phyloP scores from a whole-genome alignment of 1,139 yeast genomes.

The Hanseniaspora gamundiae region DNA sequence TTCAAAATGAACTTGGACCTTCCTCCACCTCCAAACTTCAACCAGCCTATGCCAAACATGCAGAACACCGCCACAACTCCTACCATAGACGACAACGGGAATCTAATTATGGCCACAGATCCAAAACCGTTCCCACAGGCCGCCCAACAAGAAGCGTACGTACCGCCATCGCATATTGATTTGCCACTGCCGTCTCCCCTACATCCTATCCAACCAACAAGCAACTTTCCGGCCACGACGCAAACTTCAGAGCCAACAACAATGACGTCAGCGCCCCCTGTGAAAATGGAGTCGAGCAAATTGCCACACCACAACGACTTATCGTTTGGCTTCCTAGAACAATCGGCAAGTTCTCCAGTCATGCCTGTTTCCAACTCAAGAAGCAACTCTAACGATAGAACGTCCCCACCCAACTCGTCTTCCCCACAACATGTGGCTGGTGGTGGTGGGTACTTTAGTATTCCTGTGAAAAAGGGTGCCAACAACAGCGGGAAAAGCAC shows the following conservation, averaged over 20 bases:
- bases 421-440: slow-evolving; percentile 12
- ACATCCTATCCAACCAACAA: neutral
- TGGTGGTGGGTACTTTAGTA: slow-evolving; percentile 25
- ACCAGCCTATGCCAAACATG: neutral
- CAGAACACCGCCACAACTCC: slow-evolving; percentile 15
- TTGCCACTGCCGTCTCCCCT: neutral
- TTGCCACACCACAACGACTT: too few relatives aligned
- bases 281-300: neutral
- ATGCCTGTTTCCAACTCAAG: neutral
- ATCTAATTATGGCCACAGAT: slow-evolving; percentile 22
- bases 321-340: too few relatives aligned
- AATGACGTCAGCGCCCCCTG: neutral
- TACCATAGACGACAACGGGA: slow-evolving; percentile 27
- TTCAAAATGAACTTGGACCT: slow-evolving; percentile 2
- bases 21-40: neutral
- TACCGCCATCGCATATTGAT: neutral
- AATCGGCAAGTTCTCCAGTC: neutral
- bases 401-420: slow-evolving; percentile 18
- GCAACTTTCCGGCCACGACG: neutral
- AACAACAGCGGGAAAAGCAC: slow-evolving; percentile 3
- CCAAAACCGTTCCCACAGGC: slow-evolving; percentile 6
- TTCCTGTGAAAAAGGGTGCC: slow-evolving; percentile 16
- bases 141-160: slow-evolving; percentile 7
- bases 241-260: neutral
- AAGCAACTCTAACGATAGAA: neutral